Evolutionary conservation across 768 basidiomycete species (phyloP), one percentile per base, ranked within the genome.

Genomic region (Boletus reticuloceps): DNA sequence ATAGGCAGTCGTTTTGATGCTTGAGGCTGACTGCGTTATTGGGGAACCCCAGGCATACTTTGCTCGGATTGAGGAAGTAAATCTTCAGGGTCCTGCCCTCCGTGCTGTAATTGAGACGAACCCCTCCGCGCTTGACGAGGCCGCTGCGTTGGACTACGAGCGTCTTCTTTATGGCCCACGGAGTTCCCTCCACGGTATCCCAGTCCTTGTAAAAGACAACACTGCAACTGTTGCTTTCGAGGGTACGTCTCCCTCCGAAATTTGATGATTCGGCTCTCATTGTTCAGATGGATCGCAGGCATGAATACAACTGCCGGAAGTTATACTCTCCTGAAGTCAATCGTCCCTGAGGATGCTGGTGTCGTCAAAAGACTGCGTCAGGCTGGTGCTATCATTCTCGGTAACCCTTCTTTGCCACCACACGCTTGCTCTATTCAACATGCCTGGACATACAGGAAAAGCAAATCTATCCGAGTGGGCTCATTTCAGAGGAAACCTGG

Each of bases 251-350:
- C 16, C 2, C 20, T 22, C 25, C 12, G 11, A 12, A 20, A 16
- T 20, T 17, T 9, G 10, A n/a, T n/a, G 14, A 7, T 8, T 17
- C 9, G n/a, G 32, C 6, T 36, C 27, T 56, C 38, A 55, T 27
- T 46, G 12, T 14, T 6, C 8, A 8, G 29, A 29, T 14, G 53
- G n/a, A 16, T 39, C 10, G 9, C 37, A 61, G 75, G 76, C 20
- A 74, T 77, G 74, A 75, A 76, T 58, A 75, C 74, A 1, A 75
- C 74, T 2, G 74, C 76, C 2, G 75, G 75, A 25, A 74, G 74
- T 10, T 77, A 64, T 45, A 64, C 69, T 22, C 67, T 77, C 12
- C 60, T 75, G 14, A 63, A 61, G 1, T 74, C 74, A 4, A 58
- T 73, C 20, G 63, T 72, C 16, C 67, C 68, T 1, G 65, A 67